Evolutionary conservation across 345 rosid genomes (phyloP).

Genomic region (Pelargonium nanum): DNA sequence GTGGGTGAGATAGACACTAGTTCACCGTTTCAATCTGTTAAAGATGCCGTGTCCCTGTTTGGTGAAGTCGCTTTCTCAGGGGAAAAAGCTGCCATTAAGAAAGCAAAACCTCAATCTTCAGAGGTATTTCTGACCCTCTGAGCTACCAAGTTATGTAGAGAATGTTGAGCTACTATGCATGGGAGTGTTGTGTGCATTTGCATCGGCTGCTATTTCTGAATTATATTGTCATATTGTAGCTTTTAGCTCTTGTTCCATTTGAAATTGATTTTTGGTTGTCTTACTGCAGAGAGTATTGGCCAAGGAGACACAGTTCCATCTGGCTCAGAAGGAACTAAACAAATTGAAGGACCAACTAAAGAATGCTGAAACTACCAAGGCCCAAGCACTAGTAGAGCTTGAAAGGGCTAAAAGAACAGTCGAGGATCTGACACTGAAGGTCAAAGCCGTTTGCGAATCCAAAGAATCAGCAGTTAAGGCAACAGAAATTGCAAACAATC

Average conservation of each 20-base stretch:
- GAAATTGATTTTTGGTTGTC: background rate
- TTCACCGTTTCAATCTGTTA: slow-evolving; percentile 94
- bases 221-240: background rate
- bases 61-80: slow-evolving; percentile 92
- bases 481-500: slow-evolving; percentile 59
- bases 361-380: slow-evolving; percentile 65
- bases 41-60: slow-evolving; percentile 80
- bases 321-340: slow-evolving; percentile 67
- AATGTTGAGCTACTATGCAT: background rate
- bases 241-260: background rate
- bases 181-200: background rate
- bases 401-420: slow-evolving; percentile 61
- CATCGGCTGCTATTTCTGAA: background rate
- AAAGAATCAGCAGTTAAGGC: slow-evolving; percentile 51
- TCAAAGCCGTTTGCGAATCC: slow-evolving; percentile 42
- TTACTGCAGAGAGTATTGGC: slow-evolving; percentile 55
- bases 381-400: slow-evolving; percentile 68
- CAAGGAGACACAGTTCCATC: slow-evolving; percentile 81
- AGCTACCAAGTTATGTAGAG: background rate
- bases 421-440: slow-evolving; percentile 55
- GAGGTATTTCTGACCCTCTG: slow-evolving; percentile 40
- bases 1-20: slow-evolving; percentile 98
- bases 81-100: slow-evolving; percentile 58
- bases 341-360: slow-evolving; percentile 63
- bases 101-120: slow-evolving; percentile 57